A percentile compares a stretch with the other conserved stretches of the same genome.
These are phyloP conservation scores for Fomitiporia mediterranea DNA, from an alignment of 1,284 basidiomycete species.

Conservation along the genomic window DNA sequence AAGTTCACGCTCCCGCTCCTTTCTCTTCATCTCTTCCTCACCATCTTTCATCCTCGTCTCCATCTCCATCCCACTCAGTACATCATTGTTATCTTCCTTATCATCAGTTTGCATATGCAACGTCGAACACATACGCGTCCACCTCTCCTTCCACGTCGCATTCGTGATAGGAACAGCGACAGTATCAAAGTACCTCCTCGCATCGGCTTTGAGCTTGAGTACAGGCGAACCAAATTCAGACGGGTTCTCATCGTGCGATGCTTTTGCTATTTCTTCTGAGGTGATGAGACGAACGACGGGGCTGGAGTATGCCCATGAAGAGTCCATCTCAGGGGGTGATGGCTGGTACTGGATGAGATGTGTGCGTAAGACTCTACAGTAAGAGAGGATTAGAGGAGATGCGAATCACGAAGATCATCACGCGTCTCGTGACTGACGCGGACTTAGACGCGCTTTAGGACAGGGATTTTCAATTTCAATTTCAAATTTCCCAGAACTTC, in stretches of 20 bases:
- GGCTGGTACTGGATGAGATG: too few species aligned
- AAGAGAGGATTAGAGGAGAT: background rate
- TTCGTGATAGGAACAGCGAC: constrained; percentile 87
- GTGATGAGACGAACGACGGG: constrained; percentile 14
- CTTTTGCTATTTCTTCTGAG: constrained; percentile 6
- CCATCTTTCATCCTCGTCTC: constrained; percentile 40
- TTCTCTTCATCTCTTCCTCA: constrained; percentile 43
- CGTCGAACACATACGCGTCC: constrained; percentile 84
- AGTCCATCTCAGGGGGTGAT: background rate
- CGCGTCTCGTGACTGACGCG: background rate
- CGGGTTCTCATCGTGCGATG: background rate
- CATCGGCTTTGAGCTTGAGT: constrained; percentile 45
- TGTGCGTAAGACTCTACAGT: too few species aligned
- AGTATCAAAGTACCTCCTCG: constrained; percentile 53
- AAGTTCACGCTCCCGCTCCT: constrained; percentile 47
- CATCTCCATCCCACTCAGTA: constrained; percentile 23
- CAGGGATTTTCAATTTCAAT: background rate
- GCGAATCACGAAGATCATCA: background rate
- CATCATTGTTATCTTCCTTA: background rate
- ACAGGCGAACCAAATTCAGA: constrained; percentile 34
- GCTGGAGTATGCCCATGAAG: constrained; percentile 8
- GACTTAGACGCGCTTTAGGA: background rate
- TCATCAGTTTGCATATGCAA: background rate
- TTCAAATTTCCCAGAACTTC: too few species aligned
- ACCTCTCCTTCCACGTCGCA: constrained; percentile 80